These are phyloP conservation scores for Phytopythium cucurbitacearum DNA, from an alignment of 352 stramenopile genomes.

Conservation along the genomic window DNA sequence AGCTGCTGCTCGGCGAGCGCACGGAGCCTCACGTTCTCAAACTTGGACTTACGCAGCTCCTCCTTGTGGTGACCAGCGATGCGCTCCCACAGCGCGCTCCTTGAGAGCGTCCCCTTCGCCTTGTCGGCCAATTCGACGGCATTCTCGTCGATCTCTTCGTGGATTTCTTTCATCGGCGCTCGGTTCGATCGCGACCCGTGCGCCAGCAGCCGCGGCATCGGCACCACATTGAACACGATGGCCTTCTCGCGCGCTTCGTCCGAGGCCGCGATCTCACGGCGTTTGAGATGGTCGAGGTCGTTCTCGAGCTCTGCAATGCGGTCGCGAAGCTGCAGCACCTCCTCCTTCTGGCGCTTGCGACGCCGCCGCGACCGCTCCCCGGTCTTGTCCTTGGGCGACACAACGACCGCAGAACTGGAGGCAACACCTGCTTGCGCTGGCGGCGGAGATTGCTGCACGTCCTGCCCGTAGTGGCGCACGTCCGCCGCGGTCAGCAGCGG, in stretches of 20 bases:
- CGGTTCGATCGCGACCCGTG: neutral
- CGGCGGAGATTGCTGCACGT: neutral
- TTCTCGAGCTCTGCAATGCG: conserved; percentile 14
- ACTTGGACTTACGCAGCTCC: conserved; percentile 18
- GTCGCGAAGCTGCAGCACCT: conserved; percentile 17
- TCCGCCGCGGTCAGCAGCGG: no score
- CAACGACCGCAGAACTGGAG: neutral
- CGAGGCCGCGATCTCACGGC: conserved; percentile 12
- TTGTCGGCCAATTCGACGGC: no score
- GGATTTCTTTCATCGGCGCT: no score
- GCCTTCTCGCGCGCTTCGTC: conserved; percentile 22
- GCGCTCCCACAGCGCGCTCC: conserved; percentile 20
- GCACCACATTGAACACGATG: conserved; percentile 22
- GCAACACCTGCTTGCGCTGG: no score
- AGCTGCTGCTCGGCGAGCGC: conserved; percentile 30
- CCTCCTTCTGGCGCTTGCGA: conserved; percentile 25
- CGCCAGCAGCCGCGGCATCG: conserved; percentile 13
- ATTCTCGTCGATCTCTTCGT: neutral
- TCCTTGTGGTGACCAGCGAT: conserved; percentile 26
- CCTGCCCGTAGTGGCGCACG: no score
- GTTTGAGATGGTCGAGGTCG: conserved; percentile 17
- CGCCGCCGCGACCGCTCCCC: conserved; percentile 3
- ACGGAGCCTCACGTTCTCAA: conserved; percentile 29
- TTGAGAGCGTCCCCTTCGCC: neutral
- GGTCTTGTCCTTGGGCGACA: neutral